phyloP scores from a whole-genome alignment of 495 filamentous ascomycete genomes.

The Cercophora scortea region DNA sequence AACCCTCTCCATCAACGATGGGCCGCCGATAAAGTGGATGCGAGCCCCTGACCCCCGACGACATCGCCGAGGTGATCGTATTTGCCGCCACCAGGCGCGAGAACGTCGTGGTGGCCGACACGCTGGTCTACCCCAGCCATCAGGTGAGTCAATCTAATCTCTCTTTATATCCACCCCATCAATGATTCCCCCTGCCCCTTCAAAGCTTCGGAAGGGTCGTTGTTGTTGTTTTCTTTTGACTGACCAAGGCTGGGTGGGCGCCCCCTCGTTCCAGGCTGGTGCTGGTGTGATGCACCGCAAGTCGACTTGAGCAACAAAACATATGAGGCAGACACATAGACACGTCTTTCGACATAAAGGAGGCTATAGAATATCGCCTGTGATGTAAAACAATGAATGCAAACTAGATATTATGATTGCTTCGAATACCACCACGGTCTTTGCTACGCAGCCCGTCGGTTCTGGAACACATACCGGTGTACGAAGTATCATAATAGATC shows the following conservation, averaged over 20 bases:
- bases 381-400: too few species aligned
- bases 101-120: slow-evolving; percentile 93
- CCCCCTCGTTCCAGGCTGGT: background rate
- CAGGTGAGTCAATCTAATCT: slow-evolving; percentile 43
- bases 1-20: too few species aligned
- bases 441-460: too few species aligned
- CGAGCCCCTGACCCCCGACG: slow-evolving; percentile 89
- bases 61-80: slow-evolving; percentile 91
- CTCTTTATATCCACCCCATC: background rate
- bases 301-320: background rate
- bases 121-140: slow-evolving; percentile 84
- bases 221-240: background rate
- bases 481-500: too few species aligned
- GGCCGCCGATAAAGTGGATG: slow-evolving; percentile 51
- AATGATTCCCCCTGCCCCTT: too few species aligned
- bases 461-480: too few species aligned
- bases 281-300: background rate
- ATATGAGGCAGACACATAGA: background rate
- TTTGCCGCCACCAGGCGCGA: slow-evolving; percentile 83
- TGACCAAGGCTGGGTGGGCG: background rate
- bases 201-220: background rate
- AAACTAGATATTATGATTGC: too few species aligned
- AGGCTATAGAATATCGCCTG: too few species aligned
- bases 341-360: too few species aligned
- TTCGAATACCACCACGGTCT: too few species aligned